These are phyloP conservation scores for Petunia axillaris DNA, from an alignment of 257 asterid genomes.

Conservation along the genomic window DNA sequence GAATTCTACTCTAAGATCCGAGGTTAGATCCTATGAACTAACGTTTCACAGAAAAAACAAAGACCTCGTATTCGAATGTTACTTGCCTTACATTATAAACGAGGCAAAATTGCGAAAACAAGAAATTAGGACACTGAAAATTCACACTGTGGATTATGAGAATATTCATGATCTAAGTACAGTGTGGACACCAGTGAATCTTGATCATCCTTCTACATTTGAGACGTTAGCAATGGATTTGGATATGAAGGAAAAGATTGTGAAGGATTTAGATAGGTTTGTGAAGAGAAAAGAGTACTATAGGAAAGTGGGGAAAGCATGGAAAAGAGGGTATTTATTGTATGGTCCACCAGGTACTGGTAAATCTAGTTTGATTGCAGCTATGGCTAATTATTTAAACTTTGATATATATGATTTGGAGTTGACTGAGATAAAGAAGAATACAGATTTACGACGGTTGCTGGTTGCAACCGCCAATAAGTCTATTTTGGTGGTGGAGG, in stretches of 20 bases:
- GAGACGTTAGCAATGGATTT: conserved; percentile 68
- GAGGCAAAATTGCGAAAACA: conserved; percentile 41
- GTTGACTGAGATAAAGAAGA: conserved; percentile 50
- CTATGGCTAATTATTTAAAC: conserved; percentile 67
- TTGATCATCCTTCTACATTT: conserved; percentile 63
- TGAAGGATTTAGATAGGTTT: conserved; percentile 54
- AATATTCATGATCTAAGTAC: conserved; percentile 34
- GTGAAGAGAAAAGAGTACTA: conserved; percentile 54
- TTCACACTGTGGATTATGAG: conserved; percentile 46
- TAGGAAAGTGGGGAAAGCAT: conserved; percentile 63
- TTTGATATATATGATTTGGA: conserved; percentile 72
- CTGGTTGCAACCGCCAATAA: conserved; percentile 51
- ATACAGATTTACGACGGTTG: conserved; percentile 54
- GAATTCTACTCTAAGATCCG: conserved; percentile 41
- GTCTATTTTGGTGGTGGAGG: conserved; percentile 65
- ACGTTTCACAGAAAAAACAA: conserved; percentile 49
- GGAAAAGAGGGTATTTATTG: conserved; percentile 73
- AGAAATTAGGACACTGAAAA: conserved; percentile 48
- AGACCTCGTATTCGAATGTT: conserved; percentile 41
- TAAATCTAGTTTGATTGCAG: conserved; percentile 75
- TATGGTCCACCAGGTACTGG: conserved; percentile 78
- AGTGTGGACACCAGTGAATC: conserved; percentile 46
- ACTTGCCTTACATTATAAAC: conserved; percentile 43
- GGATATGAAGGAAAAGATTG: conserved; percentile 42
- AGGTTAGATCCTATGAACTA: conserved; percentile 56